These are phyloP conservation scores for Xylaria sp. DNA, from an alignment of 2,329 filamentous ascomycete species.

Conservation along the genomic window DNA sequence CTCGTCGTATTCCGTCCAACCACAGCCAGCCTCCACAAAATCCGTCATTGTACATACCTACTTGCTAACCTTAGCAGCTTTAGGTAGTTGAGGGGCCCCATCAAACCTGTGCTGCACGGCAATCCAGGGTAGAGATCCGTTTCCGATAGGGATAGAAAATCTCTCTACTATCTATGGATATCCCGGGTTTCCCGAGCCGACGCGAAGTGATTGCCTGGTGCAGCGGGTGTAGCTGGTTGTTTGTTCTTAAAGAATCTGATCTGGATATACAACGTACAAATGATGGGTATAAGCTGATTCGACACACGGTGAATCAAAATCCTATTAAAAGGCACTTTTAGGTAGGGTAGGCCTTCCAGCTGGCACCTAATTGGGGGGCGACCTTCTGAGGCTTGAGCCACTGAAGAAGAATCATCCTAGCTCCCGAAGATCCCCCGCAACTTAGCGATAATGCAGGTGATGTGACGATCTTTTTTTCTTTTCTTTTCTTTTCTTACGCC, in stretches of 20 bases:
- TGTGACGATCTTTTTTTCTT: neutral
- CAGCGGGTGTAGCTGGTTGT: neutral
- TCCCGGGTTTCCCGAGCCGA: neutral
- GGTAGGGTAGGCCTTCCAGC: no score
- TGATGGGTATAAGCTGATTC: no score
- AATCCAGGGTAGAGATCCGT: neutral
- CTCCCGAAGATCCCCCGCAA: constrained; percentile 17
- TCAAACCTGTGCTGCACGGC: constrained; percentile 12
- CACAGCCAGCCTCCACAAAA: constrained; percentile 33
- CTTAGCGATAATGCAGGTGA: neutral
- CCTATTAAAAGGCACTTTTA: neutral
- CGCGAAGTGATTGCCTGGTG: neutral
- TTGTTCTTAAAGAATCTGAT: neutral
- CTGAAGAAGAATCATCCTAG: constrained; percentile 1
- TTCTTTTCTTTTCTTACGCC: no score
- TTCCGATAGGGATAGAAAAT: neutral
- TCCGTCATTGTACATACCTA: constrained; percentile 1
- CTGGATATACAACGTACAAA: neutral
- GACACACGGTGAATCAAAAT: neutral
- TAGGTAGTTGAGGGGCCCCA: constrained; percentile 5
- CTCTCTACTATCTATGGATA: neutral
- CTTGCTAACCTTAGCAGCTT: no score
- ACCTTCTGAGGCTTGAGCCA: neutral
- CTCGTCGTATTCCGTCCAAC: constrained; percentile 47
- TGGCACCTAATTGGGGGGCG: neutral